Evolutionary conservation across 2,329 filamentous ascomycete species (phyloP).

Genomic region (Aspergillus caelatus): DNA sequence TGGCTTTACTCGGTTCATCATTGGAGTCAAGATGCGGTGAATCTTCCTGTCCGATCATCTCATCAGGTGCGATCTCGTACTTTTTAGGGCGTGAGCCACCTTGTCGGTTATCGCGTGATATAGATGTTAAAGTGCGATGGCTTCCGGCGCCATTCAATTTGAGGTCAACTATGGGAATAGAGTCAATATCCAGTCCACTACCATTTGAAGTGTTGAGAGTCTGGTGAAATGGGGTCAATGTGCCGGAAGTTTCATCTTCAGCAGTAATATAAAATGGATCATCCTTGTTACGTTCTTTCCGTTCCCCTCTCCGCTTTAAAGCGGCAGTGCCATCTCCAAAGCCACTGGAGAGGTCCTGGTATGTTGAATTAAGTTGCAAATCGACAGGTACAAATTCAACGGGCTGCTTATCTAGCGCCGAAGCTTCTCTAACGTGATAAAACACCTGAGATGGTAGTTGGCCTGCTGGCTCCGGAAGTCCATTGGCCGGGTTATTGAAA

Average conservation of each 20-base stretch:
- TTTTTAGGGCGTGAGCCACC: constrained; percentile 55
- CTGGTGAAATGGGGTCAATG: constrained; percentile 76
- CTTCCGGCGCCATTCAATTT: constrained; percentile 65
- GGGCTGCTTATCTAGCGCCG: constrained; percentile 21
- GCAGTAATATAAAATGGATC: constrained; percentile 90
- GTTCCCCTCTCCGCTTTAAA: constrained; percentile 71
- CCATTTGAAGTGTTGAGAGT: constrained; percentile 74
- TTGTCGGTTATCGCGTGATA: constrained; percentile 27
- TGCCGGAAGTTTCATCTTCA: constrained; percentile 57
- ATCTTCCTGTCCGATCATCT: constrained; percentile 62
- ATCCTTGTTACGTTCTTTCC: constrained; percentile 80
- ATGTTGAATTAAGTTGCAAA: constrained; percentile 29
- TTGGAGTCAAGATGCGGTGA: constrained; percentile 42
- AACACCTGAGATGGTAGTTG: constrained; percentile 45
- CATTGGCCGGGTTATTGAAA: constrained; percentile 59
- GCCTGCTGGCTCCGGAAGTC: constrained; percentile 51
- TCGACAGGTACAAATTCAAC: constrained; percentile 25
- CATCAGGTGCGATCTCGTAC: constrained; percentile 72
- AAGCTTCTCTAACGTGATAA: constrained; percentile 40
- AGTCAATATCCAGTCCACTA: constrained; percentile 83
- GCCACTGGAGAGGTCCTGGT: constrained; percentile 34
- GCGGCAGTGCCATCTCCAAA: constrained; percentile 72
- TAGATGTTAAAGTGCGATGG: constrained; percentile 9
- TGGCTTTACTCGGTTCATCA: constrained; percentile 41
- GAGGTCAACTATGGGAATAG: constrained; percentile 93